Percentiles rank a stretch among this genome's conserved stretches.
phyloP scores from a whole-genome alignment of 371 early-diverging fungal species.

The Parasitella parasitica region DNA sequence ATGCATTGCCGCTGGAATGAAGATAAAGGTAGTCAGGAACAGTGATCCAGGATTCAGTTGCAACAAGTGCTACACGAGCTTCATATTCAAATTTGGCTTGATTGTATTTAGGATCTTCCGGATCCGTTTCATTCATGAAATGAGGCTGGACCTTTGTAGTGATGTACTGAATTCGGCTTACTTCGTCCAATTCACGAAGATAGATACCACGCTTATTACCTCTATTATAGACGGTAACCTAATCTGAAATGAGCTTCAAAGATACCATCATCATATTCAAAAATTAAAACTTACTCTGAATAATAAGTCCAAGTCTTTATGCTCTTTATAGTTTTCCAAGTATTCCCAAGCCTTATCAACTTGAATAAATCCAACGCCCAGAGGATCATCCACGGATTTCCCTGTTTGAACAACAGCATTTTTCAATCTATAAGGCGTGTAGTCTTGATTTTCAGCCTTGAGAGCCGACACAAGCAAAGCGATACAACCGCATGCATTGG shows the following conservation, averaged over 20 bases:
- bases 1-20: slow-evolving; percentile 66
- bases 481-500: slow-evolving; percentile 88
- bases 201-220: slow-evolving; percentile 80
- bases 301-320: slow-evolving; percentile 67
- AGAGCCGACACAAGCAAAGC: slow-evolving; percentile 80
- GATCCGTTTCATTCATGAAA: slow-evolving; percentile 73
- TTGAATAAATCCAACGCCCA: slow-evolving; percentile 83
- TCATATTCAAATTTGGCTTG: slow-evolving; percentile 76
- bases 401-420: slow-evolving; percentile 75
- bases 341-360: slow-evolving; percentile 87
- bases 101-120: slow-evolving; percentile 58
- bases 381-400: slow-evolving; percentile 76
- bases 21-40: slow-evolving; percentile 80
- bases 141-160: slow-evolving; percentile 67
- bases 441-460: slow-evolving; percentile 63
- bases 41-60: slow-evolving; percentile 77
- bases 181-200: slow-evolving; percentile 78
- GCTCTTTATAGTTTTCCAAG: slow-evolving; percentile 59
- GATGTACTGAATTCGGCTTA: slow-evolving; percentile 59
- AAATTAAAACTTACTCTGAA: slow-evolving; percentile 45
- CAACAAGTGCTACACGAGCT: slow-evolving; percentile 71
- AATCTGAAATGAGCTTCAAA: neutral
- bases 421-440: slow-evolving; percentile 84
- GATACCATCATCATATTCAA: neutral
- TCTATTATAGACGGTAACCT: slow-evolving; percentile 32